phyloP scores from a whole-genome alignment of 192 early-diverging fungal genomes.

The Podila epigama region DNA sequence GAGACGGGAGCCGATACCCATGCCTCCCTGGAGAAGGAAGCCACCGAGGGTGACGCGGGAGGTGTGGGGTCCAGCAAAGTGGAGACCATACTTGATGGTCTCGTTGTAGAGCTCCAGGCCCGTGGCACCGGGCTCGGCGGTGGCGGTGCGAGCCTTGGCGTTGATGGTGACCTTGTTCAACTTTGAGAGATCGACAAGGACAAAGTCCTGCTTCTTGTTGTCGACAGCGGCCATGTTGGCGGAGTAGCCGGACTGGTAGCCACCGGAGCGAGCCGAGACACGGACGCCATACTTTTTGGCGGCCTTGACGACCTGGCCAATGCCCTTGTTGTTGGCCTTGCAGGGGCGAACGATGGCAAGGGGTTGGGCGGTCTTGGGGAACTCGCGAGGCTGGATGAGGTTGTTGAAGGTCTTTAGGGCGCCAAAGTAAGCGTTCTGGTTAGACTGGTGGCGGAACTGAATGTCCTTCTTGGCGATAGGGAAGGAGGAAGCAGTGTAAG shows the following conservation, averaged over 20 bases:
- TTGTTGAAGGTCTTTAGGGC: constrained; percentile 50
- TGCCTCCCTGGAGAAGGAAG: constrained; percentile 45
- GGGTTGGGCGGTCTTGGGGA: constrained; percentile 29
- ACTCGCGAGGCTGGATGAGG: constrained; percentile 37
- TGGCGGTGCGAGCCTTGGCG: constrained; percentile 28
- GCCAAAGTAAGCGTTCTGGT: constrained; percentile 26
- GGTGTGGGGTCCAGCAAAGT: constrained; percentile 38
- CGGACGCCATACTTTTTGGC: constrained; percentile 37
- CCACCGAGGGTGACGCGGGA: constrained; percentile 39
- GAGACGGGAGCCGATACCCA: constrained; percentile 44
- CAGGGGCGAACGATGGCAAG: constrained; percentile 25
- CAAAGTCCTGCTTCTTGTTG: constrained; percentile 32
- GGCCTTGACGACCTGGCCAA: constrained; percentile 28
- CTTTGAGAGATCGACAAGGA: constrained; percentile 39
- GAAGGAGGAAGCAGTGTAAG: constrained; percentile 13
- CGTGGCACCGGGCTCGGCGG: constrained; percentile 43
- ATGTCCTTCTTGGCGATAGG: constrained; percentile 12
- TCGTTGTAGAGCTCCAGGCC: constrained; percentile 37
- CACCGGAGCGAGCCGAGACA: constrained; percentile 42
- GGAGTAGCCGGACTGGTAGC: constrained; percentile 43
- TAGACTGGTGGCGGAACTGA: constrained; percentile 34
- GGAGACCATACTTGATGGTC: constrained; percentile 47
- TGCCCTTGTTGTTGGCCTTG: constrained; percentile 31
- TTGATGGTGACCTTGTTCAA: constrained; percentile 32
- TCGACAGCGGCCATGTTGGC: constrained; percentile 48